phyloP scores from a whole-genome alignment of 106 monocot genomes.

The Acorus gramineus region DNA sequence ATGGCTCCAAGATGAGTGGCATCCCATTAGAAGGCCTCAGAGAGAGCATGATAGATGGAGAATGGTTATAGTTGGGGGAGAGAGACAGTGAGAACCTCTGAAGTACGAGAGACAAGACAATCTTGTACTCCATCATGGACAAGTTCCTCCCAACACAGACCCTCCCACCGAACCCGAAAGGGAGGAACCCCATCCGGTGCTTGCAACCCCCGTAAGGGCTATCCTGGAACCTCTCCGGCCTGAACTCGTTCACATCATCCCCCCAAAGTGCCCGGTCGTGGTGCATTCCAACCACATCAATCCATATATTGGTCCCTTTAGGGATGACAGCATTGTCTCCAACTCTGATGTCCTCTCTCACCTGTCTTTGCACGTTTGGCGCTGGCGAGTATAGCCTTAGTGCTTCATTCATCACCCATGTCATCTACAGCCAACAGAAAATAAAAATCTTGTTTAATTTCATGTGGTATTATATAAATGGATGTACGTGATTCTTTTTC shows the following conservation, averaged over 20 bases:
- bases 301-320: constrained; percentile 9
- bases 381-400: constrained; percentile 59
- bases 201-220: neutral
- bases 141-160: constrained; percentile 11
- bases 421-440: constrained; percentile 37
- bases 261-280: constrained; percentile 5
- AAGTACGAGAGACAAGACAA: neutral
- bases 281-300: constrained; percentile 5
- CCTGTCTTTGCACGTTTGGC: neutral
- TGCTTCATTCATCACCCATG: constrained; percentile 58
- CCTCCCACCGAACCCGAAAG: constrained; percentile 9
- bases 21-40: neutral
- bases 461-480: no score
- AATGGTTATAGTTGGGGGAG: neutral
- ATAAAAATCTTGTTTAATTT: no score
- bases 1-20: neutral
- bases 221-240: constrained; percentile 9
- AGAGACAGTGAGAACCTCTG: neutral
- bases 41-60: neutral
- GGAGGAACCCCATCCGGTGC: constrained; percentile 7
- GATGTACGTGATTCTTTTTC: no score
- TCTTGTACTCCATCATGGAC: constrained; percentile 3
- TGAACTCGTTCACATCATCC: constrained; percentile 8
- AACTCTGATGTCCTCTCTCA: constrained; percentile 2
- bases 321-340: constrained; percentile 2